Conservation (phyloP, 164 flowering plant genomes). For the Euptelea pleiosperma region DNA sequence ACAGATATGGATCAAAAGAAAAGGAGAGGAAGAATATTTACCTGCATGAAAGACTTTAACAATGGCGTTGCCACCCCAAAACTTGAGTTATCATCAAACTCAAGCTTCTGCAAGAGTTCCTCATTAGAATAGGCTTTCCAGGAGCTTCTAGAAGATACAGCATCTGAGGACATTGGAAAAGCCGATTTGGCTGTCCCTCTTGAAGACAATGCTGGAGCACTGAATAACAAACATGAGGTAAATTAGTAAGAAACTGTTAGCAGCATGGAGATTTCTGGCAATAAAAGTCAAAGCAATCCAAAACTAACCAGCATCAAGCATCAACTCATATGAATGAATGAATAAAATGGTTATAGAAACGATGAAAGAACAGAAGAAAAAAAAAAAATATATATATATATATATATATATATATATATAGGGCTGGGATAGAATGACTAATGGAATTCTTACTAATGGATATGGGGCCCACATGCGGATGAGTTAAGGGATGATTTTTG, state of each 20-base stretch:
- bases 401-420: no score
- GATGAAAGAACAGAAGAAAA: no score
- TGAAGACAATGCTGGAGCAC: slow-evolving; percentile 86
- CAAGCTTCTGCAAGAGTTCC: slow-evolving; percentile 56
- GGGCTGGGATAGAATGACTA: no score
- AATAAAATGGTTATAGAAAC: no score
- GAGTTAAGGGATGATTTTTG: no score
- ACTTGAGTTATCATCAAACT: slow-evolving; percentile 64
- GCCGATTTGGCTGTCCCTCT: slow-evolving; percentile 51
- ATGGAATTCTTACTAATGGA: no score
- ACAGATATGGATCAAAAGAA: no score
- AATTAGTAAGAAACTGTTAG: slow-evolving; percentile 5
- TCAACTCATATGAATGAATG: no score
- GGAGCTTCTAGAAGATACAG: slow-evolving; percentile 55
- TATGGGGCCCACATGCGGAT: no score
- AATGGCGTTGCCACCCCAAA: slow-evolving; percentile 83
- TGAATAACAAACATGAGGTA: slow-evolving; percentile 24
- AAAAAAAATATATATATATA: no score
- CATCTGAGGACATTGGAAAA: slow-evolving; percentile 47
- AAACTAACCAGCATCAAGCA: no score
- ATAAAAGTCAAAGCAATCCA: no score
- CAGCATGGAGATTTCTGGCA: neutral
- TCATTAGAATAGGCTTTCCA: slow-evolving; percentile 69
- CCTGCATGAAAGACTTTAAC: slow-evolving; percentile 95
- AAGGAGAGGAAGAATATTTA: slow-evolving; percentile 15